These are phyloP conservation scores for Mucor irregularis DNA, from an alignment of 371 early-diverging fungal species.

Conservation along the genomic window DNA sequence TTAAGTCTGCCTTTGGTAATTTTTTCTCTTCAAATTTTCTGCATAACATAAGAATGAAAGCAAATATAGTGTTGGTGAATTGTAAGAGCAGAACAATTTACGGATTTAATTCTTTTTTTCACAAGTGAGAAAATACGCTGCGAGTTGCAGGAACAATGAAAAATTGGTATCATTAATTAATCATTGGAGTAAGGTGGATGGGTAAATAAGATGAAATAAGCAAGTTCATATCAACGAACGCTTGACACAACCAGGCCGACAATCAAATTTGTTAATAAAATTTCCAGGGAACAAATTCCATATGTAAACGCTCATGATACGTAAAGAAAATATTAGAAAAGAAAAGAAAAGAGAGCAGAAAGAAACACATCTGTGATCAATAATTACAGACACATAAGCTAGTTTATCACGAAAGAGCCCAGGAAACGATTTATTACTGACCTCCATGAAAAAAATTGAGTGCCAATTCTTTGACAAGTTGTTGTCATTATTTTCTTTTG, in stretches of 20 bases:
- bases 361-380: too few species aligned
- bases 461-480: too few species aligned
- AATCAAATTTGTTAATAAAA: background rate
- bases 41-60: slow-evolving; percentile 6
- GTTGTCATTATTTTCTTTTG: too few species aligned
- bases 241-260: background rate
- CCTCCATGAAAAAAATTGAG: too few species aligned
- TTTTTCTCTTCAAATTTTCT: slow-evolving; percentile 4
- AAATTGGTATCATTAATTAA: background rate
- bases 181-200: background rate
- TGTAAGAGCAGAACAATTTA: slow-evolving; percentile 1
- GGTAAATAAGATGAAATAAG: background rate
- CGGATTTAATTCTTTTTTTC: background rate
- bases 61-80: slow-evolving; percentile 7
- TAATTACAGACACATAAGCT: too few species aligned
- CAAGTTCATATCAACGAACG: background rate
- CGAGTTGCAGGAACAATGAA: slow-evolving; percentile 1
- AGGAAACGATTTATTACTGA: too few species aligned
- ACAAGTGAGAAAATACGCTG: slow-evolving; percentile 1
- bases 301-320: too few species aligned
- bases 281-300: background rate
- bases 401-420: too few species aligned
- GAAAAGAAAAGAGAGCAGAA: too few species aligned
- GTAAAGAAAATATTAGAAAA: too few species aligned
- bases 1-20: slow-evolving; percentile 10